These are phyloP conservation scores for Echites panduratus DNA, from an alignment of 257 asterid species.

Conservation along the genomic window DNA sequence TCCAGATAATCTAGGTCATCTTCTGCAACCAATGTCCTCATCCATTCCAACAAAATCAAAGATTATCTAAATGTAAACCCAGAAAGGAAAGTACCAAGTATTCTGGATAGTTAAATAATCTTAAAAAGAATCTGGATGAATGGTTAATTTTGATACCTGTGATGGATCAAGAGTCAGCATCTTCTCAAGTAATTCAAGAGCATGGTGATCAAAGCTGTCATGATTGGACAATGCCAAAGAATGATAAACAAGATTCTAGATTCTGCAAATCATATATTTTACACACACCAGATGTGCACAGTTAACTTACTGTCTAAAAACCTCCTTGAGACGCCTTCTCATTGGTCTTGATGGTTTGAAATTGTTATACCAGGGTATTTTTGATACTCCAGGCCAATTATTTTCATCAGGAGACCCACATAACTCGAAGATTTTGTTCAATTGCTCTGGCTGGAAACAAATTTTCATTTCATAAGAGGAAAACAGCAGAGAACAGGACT, in stretches of 20 bases:
- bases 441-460: slow-evolving; percentile 63
- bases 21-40: neutral
- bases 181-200: slow-evolving; percentile 78
- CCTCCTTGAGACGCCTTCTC: slow-evolving; percentile 79
- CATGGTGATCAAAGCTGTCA: slow-evolving; percentile 85
- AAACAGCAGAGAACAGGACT: neutral
- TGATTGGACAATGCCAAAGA: slow-evolving; percentile 13
- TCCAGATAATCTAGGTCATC: neutral
- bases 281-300: neutral
- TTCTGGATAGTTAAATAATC: neutral
- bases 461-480: slow-evolving; percentile 2
- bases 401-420: slow-evolving; percentile 78
- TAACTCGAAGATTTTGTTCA: slow-evolving; percentile 69
- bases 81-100: neutral
- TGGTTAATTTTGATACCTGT: slow-evolving; percentile 43
- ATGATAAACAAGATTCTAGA: slow-evolving; percentile 3
- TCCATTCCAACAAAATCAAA: neutral
- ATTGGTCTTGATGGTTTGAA: slow-evolving; percentile 63
- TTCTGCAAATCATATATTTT: neutral
- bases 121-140: neutral
- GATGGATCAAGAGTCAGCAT: slow-evolving; percentile 90
- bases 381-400: slow-evolving; percentile 86
- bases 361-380: slow-evolving; percentile 78
- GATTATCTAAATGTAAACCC: neutral
- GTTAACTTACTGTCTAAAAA: slow-evolving; percentile 66